phyloP scores from a whole-genome alignment of 345 rosid genomes.

The Euphorbia tirucalli region DNA sequence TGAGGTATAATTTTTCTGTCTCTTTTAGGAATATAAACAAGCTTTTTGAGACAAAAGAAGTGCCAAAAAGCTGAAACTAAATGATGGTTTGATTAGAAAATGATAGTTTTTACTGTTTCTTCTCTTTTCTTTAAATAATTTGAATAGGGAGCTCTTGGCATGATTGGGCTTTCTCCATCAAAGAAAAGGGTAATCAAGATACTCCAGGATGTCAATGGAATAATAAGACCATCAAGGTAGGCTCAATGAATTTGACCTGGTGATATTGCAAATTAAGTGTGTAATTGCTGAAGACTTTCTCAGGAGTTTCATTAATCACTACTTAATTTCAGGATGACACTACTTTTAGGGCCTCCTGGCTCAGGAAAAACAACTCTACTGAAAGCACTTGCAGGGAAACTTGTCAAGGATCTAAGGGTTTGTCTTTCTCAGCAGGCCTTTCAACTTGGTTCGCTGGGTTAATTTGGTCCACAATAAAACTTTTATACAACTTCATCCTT shows the following conservation, averaged over 20 bases:
- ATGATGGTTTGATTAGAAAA: no score
- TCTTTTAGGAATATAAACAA: no score
- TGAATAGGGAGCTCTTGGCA: constrained; percentile 28
- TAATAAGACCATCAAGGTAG: constrained; percentile 42
- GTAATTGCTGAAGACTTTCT: no score
- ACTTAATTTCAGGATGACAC: constrained; percentile 31
- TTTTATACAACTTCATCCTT: no score
- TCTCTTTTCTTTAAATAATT: no score
- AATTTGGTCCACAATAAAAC: no score
- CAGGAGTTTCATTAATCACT: no score
- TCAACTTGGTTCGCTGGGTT: neutral
- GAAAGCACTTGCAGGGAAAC: constrained; percentile 39
- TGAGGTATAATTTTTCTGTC: no score
- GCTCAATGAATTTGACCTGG: neutral
- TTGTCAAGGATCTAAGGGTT: constrained; percentile 33
- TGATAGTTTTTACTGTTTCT: no score
- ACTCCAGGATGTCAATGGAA: constrained; percentile 37
- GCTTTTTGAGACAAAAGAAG: no score
- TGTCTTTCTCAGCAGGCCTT: constrained; percentile 6
- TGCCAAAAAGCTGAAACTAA: no score
- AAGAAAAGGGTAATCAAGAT: constrained; percentile 40
- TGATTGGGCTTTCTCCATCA: constrained; percentile 34
- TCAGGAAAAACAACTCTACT: constrained; percentile 44
- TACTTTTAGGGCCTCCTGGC: constrained; percentile 45
- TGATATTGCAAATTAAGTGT: neutral